Percentiles rank a stretch among this genome's conserved stretches.
phyloP scores from a whole-genome alignment of 192 early-diverging fungal species.

The Backusella luteola region DNA sequence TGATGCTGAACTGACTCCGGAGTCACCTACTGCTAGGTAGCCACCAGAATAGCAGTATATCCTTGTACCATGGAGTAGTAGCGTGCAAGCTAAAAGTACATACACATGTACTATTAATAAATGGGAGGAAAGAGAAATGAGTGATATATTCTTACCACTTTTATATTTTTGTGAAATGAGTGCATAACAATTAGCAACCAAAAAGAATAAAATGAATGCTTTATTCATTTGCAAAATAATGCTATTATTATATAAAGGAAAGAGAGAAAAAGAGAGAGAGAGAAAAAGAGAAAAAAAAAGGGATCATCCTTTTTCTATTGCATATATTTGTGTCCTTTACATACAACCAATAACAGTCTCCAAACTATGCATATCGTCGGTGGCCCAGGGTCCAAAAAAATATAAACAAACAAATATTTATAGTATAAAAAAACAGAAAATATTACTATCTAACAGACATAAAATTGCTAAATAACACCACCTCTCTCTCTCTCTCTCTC shows the following conservation, averaged over 20 bases:
- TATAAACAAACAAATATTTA: not conserved
- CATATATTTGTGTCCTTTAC: not conserved
- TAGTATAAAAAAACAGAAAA: not conserved
- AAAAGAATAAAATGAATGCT: not conserved
- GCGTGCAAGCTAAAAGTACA: not conserved
- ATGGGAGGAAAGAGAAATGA: not conserved
- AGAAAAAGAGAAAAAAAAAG: not conserved
- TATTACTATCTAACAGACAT: not conserved
- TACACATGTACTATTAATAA: not conserved
- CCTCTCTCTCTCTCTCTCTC: too few species aligned
- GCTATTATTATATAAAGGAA: not conserved
- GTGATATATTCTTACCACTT: not conserved
- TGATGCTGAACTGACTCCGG: not conserved
- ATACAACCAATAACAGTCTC: not conserved
- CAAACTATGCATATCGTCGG: not conserved
- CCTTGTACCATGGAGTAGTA: not conserved
- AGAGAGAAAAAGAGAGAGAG: not conserved
- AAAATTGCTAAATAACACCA: not conserved
- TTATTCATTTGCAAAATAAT: not conserved
- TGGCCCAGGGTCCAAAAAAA: not conserved
- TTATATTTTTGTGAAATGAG: not conserved
- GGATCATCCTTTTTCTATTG: not conserved
- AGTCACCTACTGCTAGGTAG: not conserved
- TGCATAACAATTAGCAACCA: not conserved
- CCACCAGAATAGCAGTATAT: constrained; percentile 13